Evolutionary conservation across 805 yeast genomes (phyloP).

Genomic region (Kodamaea hsintzibuensis): DNA sequence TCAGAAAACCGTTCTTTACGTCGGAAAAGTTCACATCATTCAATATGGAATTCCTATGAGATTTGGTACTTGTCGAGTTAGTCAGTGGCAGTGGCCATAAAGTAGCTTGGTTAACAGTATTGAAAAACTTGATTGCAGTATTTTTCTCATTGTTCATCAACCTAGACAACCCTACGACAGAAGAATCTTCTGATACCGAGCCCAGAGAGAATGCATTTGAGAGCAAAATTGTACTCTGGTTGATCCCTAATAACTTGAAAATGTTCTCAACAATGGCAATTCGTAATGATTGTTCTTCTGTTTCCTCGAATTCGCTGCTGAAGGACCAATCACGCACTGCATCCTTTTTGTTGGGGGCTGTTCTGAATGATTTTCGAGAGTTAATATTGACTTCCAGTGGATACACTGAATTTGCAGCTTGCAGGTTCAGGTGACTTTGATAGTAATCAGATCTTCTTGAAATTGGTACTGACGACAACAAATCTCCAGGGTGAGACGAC

Average conservation of each 20-base stretch:
- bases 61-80: background rate
- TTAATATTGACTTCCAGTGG: conserved; percentile 8
- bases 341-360: conserved; percentile 1
- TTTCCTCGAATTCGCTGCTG: conserved; percentile 61
- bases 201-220: conserved; percentile 1
- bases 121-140: conserved; percentile 27
- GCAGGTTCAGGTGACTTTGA: background rate
- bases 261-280: conserved; percentile 71
- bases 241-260: conserved; percentile 66
- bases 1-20: conserved; percentile 60
- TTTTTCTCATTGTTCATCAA: conserved; percentile 3
- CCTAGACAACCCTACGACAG: conserved; percentile 6
- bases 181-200: conserved; percentile 2
- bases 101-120: conserved; percentile 26
- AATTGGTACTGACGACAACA: conserved; percentile 77
- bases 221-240: conserved; percentile 30
- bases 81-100: conserved; percentile 1
- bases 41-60: background rate
- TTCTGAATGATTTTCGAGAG: conserved; percentile 2
- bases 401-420: background rate
- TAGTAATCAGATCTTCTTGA: conserved; percentile 33
- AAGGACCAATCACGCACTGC: conserved; percentile 23
- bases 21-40: conserved; percentile 37
- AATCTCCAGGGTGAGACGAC: conserved; percentile 78
- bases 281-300: conserved; percentile 65